These are phyloP conservation scores for Daedalea quercina DNA, from an alignment of 768 basidiomycete species.

Conservation along the genomic window DNA sequence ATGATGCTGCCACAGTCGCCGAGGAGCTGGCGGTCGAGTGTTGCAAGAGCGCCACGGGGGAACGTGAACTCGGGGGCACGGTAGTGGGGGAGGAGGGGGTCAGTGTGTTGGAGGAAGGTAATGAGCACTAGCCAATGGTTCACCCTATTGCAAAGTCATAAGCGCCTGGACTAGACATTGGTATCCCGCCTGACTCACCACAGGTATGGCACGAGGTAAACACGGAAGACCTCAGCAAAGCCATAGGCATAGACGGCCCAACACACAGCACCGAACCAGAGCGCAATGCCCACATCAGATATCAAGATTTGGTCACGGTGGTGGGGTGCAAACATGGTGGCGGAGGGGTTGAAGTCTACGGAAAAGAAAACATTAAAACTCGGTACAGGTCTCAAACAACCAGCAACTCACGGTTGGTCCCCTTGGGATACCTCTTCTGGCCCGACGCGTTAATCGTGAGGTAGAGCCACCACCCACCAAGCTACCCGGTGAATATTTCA, in stretches of 20 bases:
- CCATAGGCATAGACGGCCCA: slow-evolving; percentile 54
- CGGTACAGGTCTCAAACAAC: background rate
- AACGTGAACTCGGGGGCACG: slow-evolving; percentile 86
- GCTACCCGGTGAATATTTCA: slow-evolving; percentile 28
- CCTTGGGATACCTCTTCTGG: slow-evolving; percentile 70
- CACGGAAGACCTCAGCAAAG: slow-evolving; percentile 63
- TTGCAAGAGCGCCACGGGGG: slow-evolving; percentile 87
- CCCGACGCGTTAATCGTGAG: slow-evolving; percentile 79
- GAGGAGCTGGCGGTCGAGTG: slow-evolving; percentile 78
- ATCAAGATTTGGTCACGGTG: slow-evolving; percentile 71
- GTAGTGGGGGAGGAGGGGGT: slow-evolving; percentile 92
- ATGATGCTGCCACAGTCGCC: slow-evolving; percentile 74
- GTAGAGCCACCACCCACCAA: slow-evolving; percentile 85
- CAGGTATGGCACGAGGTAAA: slow-evolving; percentile 87
- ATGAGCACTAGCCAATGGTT: slow-evolving; percentile 96
- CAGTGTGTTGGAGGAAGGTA: slow-evolving; percentile 98
- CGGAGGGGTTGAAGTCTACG: slow-evolving; percentile 68
- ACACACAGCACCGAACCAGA: slow-evolving; percentile 61
- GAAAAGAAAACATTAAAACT: background rate
- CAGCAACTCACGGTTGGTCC: slow-evolving; percentile 63
- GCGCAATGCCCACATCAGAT: slow-evolving; percentile 75
- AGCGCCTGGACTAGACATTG: background rate
- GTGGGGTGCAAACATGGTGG: slow-evolving; percentile 80
- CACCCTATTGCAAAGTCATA: slow-evolving; percentile 36
- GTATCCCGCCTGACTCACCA: slow-evolving; percentile 36